Evolutionary conservation across 208 protist genomes (phyloP).

Genomic region (Trichomonas tenax): DNA sequence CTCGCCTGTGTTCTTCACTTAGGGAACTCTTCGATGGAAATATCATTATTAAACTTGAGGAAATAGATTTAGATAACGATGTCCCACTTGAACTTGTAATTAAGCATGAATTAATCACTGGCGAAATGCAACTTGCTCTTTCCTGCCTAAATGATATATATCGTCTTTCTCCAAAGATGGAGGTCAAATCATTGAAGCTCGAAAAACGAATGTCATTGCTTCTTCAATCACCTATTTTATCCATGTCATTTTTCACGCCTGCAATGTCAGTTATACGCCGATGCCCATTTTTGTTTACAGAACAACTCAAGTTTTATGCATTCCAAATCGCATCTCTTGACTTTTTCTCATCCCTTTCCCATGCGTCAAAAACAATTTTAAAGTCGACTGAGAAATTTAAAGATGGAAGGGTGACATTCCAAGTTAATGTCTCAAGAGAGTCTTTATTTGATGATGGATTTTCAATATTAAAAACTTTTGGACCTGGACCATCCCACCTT

Average conservation of each 20-base stretch:
- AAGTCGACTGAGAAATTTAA: neutral
- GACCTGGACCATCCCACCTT: neutral
- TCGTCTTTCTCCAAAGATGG: neutral
- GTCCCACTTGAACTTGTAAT: neutral
- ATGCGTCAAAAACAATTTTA: neutral
- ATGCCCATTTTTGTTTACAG: neutral
- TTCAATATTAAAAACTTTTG: neutral
- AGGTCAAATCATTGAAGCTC: neutral
- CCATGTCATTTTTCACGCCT: neutral
- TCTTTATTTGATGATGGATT: neutral
- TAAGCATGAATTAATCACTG: neutral
- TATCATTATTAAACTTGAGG: neutral
- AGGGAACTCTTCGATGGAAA: neutral
- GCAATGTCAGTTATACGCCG: neutral
- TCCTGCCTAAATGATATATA: neutral
- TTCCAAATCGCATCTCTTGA: neutral
- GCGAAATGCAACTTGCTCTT: neutral
- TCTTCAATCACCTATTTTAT: neutral
- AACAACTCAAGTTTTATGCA: too few relatives aligned
- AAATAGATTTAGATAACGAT: neutral
- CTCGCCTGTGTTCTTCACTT: neutral
- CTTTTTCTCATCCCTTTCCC: neutral
- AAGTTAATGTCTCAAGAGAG: neutral
- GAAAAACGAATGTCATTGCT: neutral
- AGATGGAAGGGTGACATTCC: neutral